These are phyloP conservation scores for Filosporella fistucella DNA, from an alignment of 495 filamentous ascomycete species.

Conservation along the genomic window DNA sequence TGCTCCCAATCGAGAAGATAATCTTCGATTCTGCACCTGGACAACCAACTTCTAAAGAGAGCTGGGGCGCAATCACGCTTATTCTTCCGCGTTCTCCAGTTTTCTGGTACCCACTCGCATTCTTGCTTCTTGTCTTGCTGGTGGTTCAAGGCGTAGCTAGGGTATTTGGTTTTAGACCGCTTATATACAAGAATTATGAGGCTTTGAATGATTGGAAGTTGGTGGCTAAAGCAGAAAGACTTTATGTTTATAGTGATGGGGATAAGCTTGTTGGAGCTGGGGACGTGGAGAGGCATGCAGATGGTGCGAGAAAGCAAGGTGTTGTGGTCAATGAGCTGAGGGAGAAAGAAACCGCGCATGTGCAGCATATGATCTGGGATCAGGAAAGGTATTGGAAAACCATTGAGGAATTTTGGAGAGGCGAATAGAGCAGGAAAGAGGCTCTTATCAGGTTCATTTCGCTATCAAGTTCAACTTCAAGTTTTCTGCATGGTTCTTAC, in stretches of 20 bases:
- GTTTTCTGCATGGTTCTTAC: too few relatives aligned
- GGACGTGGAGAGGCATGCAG: slow-evolving; percentile 30
- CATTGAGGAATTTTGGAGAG: slow-evolving; percentile 23
- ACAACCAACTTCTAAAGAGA: neutral
- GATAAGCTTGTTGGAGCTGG: slow-evolving; percentile 32
- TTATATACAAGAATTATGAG: slow-evolving; percentile 22
- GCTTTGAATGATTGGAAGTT: slow-evolving; percentile 24
- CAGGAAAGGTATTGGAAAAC: slow-evolving; percentile 31
- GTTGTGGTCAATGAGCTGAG: slow-evolving; percentile 23
- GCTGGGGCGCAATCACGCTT: neutral
- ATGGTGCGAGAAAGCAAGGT: slow-evolving; percentile 22
- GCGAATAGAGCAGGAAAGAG: too few relatives aligned
- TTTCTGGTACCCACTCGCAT: neutral
- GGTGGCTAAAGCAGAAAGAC: slow-evolving; percentile 16
- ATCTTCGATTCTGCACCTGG: slow-evolving; percentile 4
- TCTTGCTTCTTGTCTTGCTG: neutral
- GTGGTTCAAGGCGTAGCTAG: neutral
- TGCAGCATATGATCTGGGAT: slow-evolving; percentile 30
- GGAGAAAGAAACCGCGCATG: slow-evolving; percentile 31
- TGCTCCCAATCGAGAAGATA: neutral
- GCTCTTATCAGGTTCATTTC: too few relatives aligned
- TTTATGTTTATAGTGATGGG: slow-evolving; percentile 34
- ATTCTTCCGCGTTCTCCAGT: neutral
- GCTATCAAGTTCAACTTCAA: too few relatives aligned
- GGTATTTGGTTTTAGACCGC: slow-evolving; percentile 6